Percentiles rank a stretch among this genome's conserved stretches.
Evolutionary conservation across 2,329 filamentous ascomycete genomes (phyloP).

Genomic region (Colletotrichum sp.): DNA sequence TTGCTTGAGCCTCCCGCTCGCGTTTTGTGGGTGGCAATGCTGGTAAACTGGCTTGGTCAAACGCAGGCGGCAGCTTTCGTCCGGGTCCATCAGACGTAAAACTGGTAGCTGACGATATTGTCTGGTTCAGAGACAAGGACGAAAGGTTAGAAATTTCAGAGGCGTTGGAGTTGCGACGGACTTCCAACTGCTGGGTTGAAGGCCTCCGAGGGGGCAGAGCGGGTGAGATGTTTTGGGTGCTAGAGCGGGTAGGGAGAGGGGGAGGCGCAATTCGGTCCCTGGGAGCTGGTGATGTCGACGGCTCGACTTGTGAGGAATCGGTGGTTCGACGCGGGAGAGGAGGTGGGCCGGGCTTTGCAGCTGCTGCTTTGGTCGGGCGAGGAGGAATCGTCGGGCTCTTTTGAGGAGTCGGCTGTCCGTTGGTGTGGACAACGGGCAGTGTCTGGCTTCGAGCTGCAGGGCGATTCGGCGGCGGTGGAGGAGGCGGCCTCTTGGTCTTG

Average conservation of each 20-base stretch:
- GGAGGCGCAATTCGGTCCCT: conserved; percentile 35
- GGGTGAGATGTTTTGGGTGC: conserved; percentile 45
- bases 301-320: conserved; percentile 23
- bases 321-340: conserved; percentile 43
- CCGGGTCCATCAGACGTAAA: conserved; percentile 46
- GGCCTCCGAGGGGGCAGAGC: conserved; percentile 55
- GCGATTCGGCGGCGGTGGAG: conserved; percentile 49
- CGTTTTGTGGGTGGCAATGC: conserved; percentile 60
- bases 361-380: conserved; percentile 31
- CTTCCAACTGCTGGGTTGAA: conserved; percentile 46
- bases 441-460: conserved; percentile 42
- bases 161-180: conserved; percentile 60
- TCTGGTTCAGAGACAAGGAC: conserved; percentile 52
- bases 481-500: conserved; percentile 43
- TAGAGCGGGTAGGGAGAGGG: conserved; percentile 41
- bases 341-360: conserved; percentile 36
- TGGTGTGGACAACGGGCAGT: conserved; percentile 35
- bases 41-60: conserved; percentile 62
- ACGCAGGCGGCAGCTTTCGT: conserved; percentile 60
- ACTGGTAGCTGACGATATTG: conserved; percentile 53
- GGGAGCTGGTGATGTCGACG: conserved; percentile 26
- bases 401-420: conserved; percentile 17
- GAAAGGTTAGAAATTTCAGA: conserved; percentile 63
- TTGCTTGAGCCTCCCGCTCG: conserved; percentile 55
- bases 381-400: conserved; percentile 43